A percentile compares a stretch with the other conserved stretches of the same genome.
Evolutionary conservation across 1,139 yeast genomes (phyloP).

Genomic region (Pichia sp.): DNA sequence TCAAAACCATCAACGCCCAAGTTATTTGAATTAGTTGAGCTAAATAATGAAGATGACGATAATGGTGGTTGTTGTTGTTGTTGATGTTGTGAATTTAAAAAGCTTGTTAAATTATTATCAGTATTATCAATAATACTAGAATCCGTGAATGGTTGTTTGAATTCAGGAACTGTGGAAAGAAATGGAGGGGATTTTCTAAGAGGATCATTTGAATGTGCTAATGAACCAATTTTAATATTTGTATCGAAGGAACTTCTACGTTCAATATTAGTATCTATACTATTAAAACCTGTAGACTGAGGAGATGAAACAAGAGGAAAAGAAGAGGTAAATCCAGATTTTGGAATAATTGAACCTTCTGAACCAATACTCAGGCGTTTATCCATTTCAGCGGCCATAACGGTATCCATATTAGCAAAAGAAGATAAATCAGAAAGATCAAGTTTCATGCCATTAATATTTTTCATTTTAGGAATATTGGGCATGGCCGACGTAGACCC

Average conservation of each 20-base stretch:
- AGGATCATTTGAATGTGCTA: slow-evolving; percentile 4
- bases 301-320: neutral
- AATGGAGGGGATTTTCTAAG: slow-evolving; percentile 2
- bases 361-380: neutral
- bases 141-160: slow-evolving; percentile 6
- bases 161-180: neutral
- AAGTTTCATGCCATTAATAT: too few relatives aligned
- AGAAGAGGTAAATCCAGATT: neutral
- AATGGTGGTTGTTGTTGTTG: neutral
- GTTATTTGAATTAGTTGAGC: too few relatives aligned
- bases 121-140: too few relatives aligned
- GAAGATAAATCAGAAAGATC: too few relatives aligned
- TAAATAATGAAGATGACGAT: neutral
- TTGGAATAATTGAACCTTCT: neutral
- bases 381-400: neutral
- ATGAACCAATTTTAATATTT: slow-evolving; percentile 5
- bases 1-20: neutral
- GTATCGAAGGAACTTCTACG: slow-evolving; percentile 7
- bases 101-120: too few relatives aligned
- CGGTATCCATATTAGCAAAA: neutral
- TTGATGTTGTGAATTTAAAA: neutral
- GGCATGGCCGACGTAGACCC: too few relatives aligned
- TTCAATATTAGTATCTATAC: neutral
- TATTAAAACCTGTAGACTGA: too few relatives aligned
- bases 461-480: too few relatives aligned